A percentile compares a stretch with the other conserved stretches of the same genome.
Conservation (phyloP, 768 basidiomycete species). For the Holtermannia corniformis region DNA sequence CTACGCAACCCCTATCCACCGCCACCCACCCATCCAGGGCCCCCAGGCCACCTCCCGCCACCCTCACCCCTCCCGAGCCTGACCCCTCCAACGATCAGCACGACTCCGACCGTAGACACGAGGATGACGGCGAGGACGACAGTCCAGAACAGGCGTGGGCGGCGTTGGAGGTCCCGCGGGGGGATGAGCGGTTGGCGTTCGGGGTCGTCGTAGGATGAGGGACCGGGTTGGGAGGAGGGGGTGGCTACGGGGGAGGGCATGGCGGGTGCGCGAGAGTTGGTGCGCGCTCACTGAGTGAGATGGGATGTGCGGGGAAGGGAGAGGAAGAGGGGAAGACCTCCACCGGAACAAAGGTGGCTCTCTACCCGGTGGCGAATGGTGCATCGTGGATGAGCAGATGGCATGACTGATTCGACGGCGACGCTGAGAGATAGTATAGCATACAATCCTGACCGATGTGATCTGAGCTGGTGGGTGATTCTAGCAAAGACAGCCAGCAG, state of each 20-base stretch:
- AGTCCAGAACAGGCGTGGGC: constrained; percentile 1
- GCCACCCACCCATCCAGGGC: no score
- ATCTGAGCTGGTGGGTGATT: not conserved
- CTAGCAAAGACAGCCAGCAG: not conserved
- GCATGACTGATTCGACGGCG: constrained; percentile 19
- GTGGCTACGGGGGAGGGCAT: not conserved
- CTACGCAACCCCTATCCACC: no score
- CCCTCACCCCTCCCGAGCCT: constrained; percentile 22
- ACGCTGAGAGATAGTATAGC: constrained; percentile 4
- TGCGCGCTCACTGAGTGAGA: constrained; percentile 1
- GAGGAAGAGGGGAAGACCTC: constrained; percentile 2
- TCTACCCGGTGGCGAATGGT: not conserved
- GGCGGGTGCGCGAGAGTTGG: not conserved
- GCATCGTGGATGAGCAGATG: constrained; percentile 14
- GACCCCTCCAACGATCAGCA: constrained; percentile 26
- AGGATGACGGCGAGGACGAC: constrained; percentile 4
- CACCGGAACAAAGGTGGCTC: not conserved
- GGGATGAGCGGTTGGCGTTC: constrained; percentile 22
- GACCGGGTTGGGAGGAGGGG: not conserved
- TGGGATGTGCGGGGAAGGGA: constrained; percentile 2
- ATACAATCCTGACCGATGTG: no score
- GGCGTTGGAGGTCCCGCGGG: not conserved
- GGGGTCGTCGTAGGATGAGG: constrained; percentile 2
- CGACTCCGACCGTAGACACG: constrained; percentile 9
- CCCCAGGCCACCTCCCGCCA: constrained; percentile 27